phyloP scores from a whole-genome alignment of 306 rosid species.

The Trichosanthes cucumerina region DNA sequence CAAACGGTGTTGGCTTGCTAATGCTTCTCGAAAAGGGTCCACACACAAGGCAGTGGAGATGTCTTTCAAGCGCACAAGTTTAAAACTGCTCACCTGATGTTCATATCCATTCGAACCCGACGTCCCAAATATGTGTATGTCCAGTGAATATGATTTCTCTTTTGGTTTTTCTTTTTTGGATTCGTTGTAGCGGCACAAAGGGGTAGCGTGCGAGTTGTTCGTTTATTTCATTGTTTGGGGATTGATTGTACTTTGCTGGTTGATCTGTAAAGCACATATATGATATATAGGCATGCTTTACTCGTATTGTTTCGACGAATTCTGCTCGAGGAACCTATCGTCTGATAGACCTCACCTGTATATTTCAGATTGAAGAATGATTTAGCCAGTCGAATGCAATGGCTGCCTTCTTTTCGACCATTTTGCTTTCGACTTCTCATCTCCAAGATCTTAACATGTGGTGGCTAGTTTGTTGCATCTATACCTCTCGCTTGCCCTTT shows the following conservation, averaged over 20 bases:
- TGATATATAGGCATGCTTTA: slow-evolving; percentile 16
- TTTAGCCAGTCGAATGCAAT: background rate
- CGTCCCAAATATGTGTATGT: slow-evolving; percentile 18
- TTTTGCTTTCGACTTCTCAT: background rate
- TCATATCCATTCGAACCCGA: slow-evolving; percentile 12
- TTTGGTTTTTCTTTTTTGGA: slow-evolving; percentile 13
- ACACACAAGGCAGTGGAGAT: slow-evolving; percentile 56
- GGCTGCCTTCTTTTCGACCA: background rate
- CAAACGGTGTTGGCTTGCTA: slow-evolving; percentile 56
- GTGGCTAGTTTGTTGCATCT: background rate
- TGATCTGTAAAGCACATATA: slow-evolving; percentile 32
- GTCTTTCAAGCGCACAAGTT: slow-evolving; percentile 68
- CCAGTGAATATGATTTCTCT: slow-evolving; percentile 6
- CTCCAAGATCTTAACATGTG: background rate
- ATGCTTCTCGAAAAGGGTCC: slow-evolving; percentile 64
- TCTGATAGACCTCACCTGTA: background rate
- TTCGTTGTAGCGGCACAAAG: slow-evolving; percentile 32
- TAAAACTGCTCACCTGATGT: slow-evolving; percentile 19
- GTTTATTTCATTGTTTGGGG: slow-evolving; percentile 29
- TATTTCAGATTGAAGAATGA: slow-evolving; percentile 7
- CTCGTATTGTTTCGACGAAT: slow-evolving; percentile 21
- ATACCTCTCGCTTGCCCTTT: background rate
- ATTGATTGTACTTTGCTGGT: slow-evolving; percentile 38
- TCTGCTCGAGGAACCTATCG: slow-evolving; percentile 14
- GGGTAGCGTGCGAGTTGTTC: slow-evolving; percentile 38